Evolutionary conservation across 768 basidiomycete genomes (phyloP).

Genomic region (Solioccasus polychromus): DNA sequence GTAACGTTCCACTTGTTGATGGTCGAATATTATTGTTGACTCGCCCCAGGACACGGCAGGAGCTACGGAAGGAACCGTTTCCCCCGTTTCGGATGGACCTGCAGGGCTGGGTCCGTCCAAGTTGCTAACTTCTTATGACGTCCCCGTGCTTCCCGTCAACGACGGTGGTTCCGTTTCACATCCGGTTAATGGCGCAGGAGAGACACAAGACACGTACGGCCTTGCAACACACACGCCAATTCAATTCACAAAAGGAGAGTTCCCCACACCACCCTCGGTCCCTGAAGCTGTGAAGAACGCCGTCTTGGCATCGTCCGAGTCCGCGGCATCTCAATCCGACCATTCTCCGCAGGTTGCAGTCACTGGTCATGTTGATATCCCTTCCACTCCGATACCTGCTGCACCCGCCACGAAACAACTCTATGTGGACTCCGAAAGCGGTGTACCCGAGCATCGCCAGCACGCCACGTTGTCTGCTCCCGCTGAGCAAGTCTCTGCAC

Average conservation of each 20-base stretch:
- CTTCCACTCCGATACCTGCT: not conserved
- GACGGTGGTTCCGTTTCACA: constrained; percentile 25
- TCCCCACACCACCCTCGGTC: not conserved
- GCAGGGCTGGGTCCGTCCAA: not conserved
- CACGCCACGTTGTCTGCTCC: constrained; percentile 1
- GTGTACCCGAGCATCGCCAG: not conserved
- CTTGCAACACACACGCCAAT: constrained; percentile 23
- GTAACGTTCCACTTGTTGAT: constrained; percentile 4
- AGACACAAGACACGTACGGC: constrained; percentile 3
- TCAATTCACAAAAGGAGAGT: constrained; percentile 3
- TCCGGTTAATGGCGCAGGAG: constrained; percentile 10
- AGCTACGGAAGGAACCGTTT: constrained; percentile 18
- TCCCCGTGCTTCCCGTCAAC: constrained; percentile 39
- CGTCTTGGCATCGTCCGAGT: not conserved
- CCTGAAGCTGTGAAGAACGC: constrained; percentile 1
- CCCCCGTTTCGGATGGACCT: constrained; percentile 3
- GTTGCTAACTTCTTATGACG: constrained; percentile 11
- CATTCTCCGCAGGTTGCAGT: not conserved
- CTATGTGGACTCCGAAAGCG: too few species aligned
- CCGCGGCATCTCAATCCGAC: not conserved
- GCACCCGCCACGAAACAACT: not conserved
- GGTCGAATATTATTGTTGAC: not conserved
- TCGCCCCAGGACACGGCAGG: constrained; percentile 22
- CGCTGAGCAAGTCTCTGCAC: constrained; percentile 3
- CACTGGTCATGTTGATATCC: not conserved